Base-by-base conservation (phyloP, 371 early-diverging fungal species). In the Chytridium lagenaria region DNA sequence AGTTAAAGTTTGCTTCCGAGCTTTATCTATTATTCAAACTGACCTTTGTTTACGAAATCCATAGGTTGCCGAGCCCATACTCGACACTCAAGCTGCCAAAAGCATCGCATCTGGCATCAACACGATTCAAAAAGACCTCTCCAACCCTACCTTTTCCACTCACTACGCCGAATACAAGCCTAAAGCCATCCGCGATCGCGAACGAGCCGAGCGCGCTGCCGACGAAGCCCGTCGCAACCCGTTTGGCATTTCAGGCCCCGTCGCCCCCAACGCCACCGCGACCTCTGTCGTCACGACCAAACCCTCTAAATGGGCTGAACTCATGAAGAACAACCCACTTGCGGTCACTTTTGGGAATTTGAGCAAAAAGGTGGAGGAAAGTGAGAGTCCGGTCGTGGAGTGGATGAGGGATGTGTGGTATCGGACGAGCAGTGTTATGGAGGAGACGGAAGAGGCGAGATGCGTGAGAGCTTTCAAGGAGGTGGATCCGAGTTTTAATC, bases 391-490 rank as follows among this genome's bases (percentile, higher is more conserved):
- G 2, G 84, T 95, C 22, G 84, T 97, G 34, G 91, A 94, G 59
- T 90, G 92, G 74, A 85, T 92, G 39, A 87, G 98, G 67, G 91
- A 91, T 26, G 86, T 93, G 22, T 66, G 72, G 49, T 76, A 82
- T 50, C 59, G 67, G 51, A 66, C 79, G 80, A 86, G 88, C 23
- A 90, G 92, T 1, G 86, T 92, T 70, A 91, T 95, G 77, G 93
- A 93, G 66, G 99, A 98, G 82, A 93, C 95, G 22, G 98, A 98
- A 87, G 91, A 93, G 74, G 96, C 97, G 23, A 86, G 91, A 74
- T 94, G 95, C n/a, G 88, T 97, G 70, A 86, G 90, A 33, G 92
- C 92, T 50, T 85, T 96, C 77, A 83, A 89, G 77, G 71, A 78
- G n/a, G 92, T 95, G 34, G 97, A 98, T 69, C 97, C 95, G 5